Percentiles rank a stretch among this genome's conserved stretches.
Evolutionary conservation across 352 stramenopile genomes (phyloP).

Genomic region (Phytophthora palmivora): DNA sequence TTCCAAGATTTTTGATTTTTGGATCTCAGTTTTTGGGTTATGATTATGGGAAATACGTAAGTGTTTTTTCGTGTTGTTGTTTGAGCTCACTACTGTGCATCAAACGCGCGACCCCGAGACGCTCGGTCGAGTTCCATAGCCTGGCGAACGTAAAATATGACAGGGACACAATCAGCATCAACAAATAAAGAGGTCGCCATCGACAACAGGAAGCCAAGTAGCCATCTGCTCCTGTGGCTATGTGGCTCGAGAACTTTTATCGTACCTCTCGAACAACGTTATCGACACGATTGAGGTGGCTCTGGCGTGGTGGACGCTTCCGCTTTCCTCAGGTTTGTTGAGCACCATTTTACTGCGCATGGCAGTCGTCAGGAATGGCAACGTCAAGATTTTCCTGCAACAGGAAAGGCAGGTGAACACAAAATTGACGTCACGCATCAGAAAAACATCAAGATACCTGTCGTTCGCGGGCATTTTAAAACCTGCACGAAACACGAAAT

Average conservation of each 20-base stretch:
- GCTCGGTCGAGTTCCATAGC: conserved; percentile 77
- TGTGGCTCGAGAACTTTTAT: conserved; percentile 16
- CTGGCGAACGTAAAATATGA: conserved; percentile 23
- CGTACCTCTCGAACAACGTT: conserved; percentile 73
- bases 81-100: conserved; percentile 31
- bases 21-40: neutral
- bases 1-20: neutral
- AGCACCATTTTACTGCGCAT: conserved; percentile 72
- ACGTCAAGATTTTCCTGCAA: conserved; percentile 70
- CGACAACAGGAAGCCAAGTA: conserved; percentile 7
- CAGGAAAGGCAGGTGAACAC: conserved; percentile 18
- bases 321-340: conserved; percentile 78
- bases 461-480: conserved; percentile 87
- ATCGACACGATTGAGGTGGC: conserved; percentile 58
- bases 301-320: conserved; percentile 56
- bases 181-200: conserved; percentile 2
- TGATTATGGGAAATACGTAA: conserved; percentile 8
- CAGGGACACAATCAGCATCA: conserved; percentile 21
- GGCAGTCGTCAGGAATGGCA: conserved; percentile 73
- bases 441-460: conserved; percentile 39
- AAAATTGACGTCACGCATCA: neutral
- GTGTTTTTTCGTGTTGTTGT: conserved; percentile 20
- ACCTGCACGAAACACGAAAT: conserved; percentile 82
- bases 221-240: conserved; percentile 20
- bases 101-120: conserved; percentile 46